These are phyloP conservation scores for Gymnopilus junonius DNA, from an alignment of 768 basidiomycete genomes.

Conservation along the genomic window DNA sequence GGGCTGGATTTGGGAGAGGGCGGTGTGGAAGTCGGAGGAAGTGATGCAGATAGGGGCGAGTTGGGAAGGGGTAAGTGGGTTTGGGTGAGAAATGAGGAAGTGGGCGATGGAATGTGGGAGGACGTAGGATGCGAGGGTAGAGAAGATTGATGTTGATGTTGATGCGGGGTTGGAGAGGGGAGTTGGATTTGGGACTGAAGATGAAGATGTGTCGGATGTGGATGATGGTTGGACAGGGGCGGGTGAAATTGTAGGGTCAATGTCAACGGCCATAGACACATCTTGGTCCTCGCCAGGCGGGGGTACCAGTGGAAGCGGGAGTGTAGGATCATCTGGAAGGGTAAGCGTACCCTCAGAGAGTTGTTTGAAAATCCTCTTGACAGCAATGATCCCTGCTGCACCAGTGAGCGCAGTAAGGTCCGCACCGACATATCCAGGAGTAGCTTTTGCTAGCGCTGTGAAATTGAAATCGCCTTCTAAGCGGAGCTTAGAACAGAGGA, in stretches of 20 bases:
- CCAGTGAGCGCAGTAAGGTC: constrained; percentile 90
- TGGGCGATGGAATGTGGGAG: constrained; percentile 74
- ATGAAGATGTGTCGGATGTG: neutral
- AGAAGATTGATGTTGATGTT: constrained; percentile 14
- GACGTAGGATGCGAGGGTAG: constrained; percentile 37
- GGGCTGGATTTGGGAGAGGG: constrained; percentile 90
- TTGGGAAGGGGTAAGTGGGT: constrained; percentile 75
- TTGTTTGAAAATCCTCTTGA: constrained; percentile 92
- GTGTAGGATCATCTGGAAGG: constrained; percentile 44
- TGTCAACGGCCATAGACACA: constrained; percentile 49
- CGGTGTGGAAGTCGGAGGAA: constrained; percentile 75
- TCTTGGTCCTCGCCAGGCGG: constrained; percentile 32
- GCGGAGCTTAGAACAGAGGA: constrained; percentile 82
- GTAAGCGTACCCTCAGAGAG: constrained; percentile 68
- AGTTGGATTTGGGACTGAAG: no score
- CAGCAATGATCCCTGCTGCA: constrained; percentile 94
- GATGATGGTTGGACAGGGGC: neutral
- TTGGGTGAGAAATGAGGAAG: constrained; percentile 88
- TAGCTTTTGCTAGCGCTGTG: constrained; percentile 82
- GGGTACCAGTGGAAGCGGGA: constrained; percentile 19
- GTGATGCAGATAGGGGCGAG: constrained; percentile 85
- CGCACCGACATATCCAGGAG: constrained; percentile 97
- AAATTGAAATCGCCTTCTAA: constrained; percentile 92
- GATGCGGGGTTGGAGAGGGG: neutral
- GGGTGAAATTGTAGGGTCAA: constrained; percentile 36